A percentile compares a stretch with the other conserved stretches of the same genome.
phyloP scores from a whole-genome alignment of 768 basidiomycete species.

The Hortiboletus flavorubellus region DNA sequence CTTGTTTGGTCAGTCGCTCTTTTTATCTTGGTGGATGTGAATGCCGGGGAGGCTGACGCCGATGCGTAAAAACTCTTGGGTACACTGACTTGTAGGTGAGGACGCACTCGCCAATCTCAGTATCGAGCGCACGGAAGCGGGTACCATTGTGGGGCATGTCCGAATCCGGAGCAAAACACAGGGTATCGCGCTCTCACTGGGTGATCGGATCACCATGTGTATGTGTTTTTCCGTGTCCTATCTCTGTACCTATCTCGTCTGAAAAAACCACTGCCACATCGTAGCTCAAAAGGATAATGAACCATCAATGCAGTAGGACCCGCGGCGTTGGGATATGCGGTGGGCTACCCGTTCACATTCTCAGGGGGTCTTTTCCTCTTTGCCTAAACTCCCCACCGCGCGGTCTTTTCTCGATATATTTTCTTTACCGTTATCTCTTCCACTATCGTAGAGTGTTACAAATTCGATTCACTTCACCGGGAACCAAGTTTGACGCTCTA shows the following conservation, averaged over 20 bases:
- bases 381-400: too few species aligned
- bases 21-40: not conserved
- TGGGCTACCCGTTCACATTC: not conserved
- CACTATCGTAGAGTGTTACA: not conserved
- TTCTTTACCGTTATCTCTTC: not conserved
- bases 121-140: constrained; percentile 81
- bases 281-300: constrained; percentile 44
- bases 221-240: constrained; percentile 9
- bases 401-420: too few species aligned
- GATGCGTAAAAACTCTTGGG: too few species aligned
- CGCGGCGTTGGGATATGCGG: not conserved
- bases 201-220: constrained; percentile 80
- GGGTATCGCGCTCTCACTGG: constrained; percentile 91
- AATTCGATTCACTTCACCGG: not conserved
- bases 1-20: constrained; percentile 71
- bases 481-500: not conserved
- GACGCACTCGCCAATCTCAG: constrained; percentile 95
- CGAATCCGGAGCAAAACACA: constrained; percentile 97
- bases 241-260: not conserved
- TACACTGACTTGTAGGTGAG: constrained; percentile 55
- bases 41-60: not conserved
- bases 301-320: constrained; percentile 18
- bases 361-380: too few species aligned
- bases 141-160: constrained; percentile 87
- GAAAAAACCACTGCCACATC: too few species aligned